phyloP scores from a whole-genome alignment of 164 flowering plant species.

The Euptelea pleiosperma region DNA sequence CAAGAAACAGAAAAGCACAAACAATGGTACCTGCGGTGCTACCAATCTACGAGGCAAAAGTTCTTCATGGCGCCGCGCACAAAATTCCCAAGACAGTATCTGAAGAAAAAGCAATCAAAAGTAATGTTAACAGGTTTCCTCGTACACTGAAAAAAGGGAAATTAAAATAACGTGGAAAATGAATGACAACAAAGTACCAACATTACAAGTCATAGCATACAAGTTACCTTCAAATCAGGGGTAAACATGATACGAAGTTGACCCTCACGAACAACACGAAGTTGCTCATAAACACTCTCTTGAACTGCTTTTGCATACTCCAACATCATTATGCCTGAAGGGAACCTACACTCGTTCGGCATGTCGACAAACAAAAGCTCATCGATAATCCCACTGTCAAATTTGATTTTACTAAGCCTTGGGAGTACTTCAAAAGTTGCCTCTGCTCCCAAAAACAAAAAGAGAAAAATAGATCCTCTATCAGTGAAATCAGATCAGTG shows the following conservation, averaged over 20 bases:
- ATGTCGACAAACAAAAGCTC: slow-evolving; percentile 87
- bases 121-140: background rate
- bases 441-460: slow-evolving; percentile 47
- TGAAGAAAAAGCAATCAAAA: slow-evolving; percentile 17
- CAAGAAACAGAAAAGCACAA: slow-evolving; percentile 1
- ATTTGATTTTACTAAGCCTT: slow-evolving; percentile 91
- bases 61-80: slow-evolving; percentile 96
- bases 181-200: background rate
- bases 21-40: slow-evolving; percentile 73
- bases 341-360: slow-evolving; percentile 75
- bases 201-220: background rate
- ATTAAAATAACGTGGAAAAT: background rate
- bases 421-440: slow-evolving; percentile 94
- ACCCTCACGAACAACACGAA: slow-evolving; percentile 95
- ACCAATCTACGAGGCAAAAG: slow-evolving; percentile 83
- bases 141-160: background rate
- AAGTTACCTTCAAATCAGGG: slow-evolving; percentile 76
- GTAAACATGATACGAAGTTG: slow-evolving; percentile 82
- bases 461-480: background rate
- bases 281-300: slow-evolving; percentile 94
- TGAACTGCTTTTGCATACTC: slow-evolving; percentile 94
- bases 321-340: slow-evolving; percentile 85
- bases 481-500: background rate
- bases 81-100: slow-evolving; percentile 97
- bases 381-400: slow-evolving; percentile 91